Base-by-base conservation (phyloP, 805 yeast species). In the Ogataea populi-albae region DNA sequence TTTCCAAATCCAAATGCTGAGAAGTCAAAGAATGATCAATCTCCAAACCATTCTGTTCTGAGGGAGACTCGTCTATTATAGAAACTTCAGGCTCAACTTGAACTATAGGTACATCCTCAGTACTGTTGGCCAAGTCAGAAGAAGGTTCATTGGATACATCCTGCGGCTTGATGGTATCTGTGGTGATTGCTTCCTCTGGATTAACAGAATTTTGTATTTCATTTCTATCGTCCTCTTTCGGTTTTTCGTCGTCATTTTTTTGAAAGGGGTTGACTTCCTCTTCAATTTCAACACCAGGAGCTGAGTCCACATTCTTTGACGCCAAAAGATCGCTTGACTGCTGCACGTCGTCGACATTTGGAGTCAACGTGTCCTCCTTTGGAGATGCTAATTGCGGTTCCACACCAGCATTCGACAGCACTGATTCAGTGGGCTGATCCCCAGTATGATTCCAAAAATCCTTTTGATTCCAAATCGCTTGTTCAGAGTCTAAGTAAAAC, bases 401-500 rank as follows among this genome's bases (percentile, higher is more conserved):
- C 11, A 22, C 23, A 22, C 11, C 23, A n/a, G 23, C 23, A 9
- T 22, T n/a, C n/a, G 23, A 9, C 11, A 22, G 9, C 23, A 22
- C 23, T 22, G 23, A 9, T 22, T 22, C 23, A 22, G n/a, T n/a
- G n/a, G n/a, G n/a, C n/a, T n/a, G n/a, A n/a, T n/a, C n/a, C n/a
- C n/a, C n/a, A n/a, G n/a, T n/a, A n/a, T n/a, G n/a, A 16, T 39
- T 46, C 58, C 63, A 52, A 46, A 77, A 79, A 46, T 68, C 71
- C 45, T 67, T 68, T 30, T 66, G 65, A 31, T 61, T 62, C 55
- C 73, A 57, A 35, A 64, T 62, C 21, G 64, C 59, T 26, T 64
- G 64, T 28, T 59, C 65, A 14, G 77, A 69, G 57, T 79, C 82
- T 22, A 83, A 66, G 54, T 86, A 86, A 49, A 83, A 86, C 47